Conservation (phyloP, 2,329 filamentous ascomycete species). For the Dothistroma septosporum region DNA sequence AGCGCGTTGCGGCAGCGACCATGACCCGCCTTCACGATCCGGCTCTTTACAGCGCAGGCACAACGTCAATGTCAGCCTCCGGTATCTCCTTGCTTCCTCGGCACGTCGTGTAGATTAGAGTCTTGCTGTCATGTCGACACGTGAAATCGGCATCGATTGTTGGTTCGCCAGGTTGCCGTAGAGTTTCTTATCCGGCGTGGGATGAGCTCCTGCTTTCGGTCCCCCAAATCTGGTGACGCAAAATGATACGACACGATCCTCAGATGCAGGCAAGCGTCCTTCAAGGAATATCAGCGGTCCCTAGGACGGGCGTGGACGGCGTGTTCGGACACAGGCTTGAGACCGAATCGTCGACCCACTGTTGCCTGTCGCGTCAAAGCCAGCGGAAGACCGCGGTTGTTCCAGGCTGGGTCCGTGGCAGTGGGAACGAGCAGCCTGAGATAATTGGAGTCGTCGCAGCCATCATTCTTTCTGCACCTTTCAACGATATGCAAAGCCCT, state of each 20-base stretch:
- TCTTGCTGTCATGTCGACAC: neutral
- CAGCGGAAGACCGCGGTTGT: neutral
- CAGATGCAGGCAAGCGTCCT: neutral
- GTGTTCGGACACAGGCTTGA: neutral
- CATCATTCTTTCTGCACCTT: neutral
- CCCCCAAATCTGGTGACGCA: neutral
- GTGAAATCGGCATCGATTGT: neutral
- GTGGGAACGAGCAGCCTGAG: neutral
- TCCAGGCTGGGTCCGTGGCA: neutral
- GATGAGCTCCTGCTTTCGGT: neutral
- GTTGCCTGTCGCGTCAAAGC: neutral
- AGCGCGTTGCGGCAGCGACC: constrained; percentile 6
- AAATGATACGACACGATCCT: constrained; percentile 2
- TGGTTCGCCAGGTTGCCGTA: neutral
- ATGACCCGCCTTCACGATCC: constrained; percentile 1
- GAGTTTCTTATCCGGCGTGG: constrained; percentile 1
- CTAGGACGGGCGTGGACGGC: neutral
- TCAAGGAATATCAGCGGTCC: neutral
- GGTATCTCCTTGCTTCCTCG: neutral
- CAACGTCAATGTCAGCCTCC: neutral
- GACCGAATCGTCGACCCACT: neutral
- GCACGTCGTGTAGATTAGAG: neutral
- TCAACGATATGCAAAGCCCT: neutral
- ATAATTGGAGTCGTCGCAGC: neutral
- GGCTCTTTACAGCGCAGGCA: constrained; percentile 1